A percentile compares a stretch with the other conserved stretches of the same genome.
These are phyloP conservation scores for Coniochaeta ligniaria DNA, from an alignment of 2,329 filamentous ascomycete genomes.

Conservation along the genomic window DNA sequence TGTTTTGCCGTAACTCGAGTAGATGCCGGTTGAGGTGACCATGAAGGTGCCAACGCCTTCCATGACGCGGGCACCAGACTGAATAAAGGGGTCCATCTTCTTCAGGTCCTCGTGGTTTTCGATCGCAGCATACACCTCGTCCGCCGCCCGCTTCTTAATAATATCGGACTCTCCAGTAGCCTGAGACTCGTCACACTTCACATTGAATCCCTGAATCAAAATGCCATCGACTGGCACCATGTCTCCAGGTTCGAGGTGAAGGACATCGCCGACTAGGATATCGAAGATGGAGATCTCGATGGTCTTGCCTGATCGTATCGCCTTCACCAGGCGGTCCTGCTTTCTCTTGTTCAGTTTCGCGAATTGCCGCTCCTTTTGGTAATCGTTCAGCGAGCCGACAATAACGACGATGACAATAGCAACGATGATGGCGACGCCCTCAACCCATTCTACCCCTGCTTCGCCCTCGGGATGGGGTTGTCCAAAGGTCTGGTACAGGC, in stretches of 20 bases:
- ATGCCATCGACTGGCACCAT: constrained; percentile 68
- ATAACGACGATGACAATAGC: constrained; percentile 71
- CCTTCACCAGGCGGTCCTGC: constrained; percentile 66
- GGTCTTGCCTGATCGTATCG: constrained; percentile 62
- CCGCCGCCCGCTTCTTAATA: constrained; percentile 58
- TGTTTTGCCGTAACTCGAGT: constrained; percentile 70
- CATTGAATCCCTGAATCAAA: constrained; percentile 63
- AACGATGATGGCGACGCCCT: constrained; percentile 76
- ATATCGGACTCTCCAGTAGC: constrained; percentile 75
- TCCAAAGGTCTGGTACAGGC: constrained; percentile 69
- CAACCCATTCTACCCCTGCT: constrained; percentile 67
- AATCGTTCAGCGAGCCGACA: constrained; percentile 73
- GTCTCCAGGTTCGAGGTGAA: constrained; percentile 69
- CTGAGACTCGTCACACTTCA: constrained; percentile 73
- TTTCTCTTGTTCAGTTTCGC: constrained; percentile 75
- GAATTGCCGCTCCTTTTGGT: constrained; percentile 74
- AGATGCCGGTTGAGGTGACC: constrained; percentile 64
- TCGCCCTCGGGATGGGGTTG: constrained; percentile 40
- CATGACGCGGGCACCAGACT: constrained; percentile 74
- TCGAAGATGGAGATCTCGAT: constrained; percentile 64
- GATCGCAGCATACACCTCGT: constrained; percentile 64
- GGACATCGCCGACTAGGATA: constrained; percentile 61
- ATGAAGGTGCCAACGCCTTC: constrained; percentile 71
- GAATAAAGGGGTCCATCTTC: constrained; percentile 78
- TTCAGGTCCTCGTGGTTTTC: constrained; percentile 57